These are phyloP conservation scores for Monilinia fructigena DNA, from an alignment of 2,329 filamentous ascomycete species.

Conservation along the genomic window DNA sequence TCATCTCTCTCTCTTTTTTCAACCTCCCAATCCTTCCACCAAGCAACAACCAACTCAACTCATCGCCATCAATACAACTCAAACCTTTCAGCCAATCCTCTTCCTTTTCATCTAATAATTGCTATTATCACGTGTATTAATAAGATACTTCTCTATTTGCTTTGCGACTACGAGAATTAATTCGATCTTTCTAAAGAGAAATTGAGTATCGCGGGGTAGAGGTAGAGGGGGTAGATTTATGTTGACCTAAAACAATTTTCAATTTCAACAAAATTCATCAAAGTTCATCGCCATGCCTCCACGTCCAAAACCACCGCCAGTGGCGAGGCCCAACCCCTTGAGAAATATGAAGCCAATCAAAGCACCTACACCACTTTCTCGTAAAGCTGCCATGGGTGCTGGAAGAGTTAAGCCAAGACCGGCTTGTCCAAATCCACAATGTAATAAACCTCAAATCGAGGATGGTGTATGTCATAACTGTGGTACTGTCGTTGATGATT, in stretches of 20 bases:
- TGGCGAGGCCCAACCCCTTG: conserved; percentile 29
- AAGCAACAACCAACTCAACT: conserved; percentile 13
- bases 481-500: conserved; percentile 79
- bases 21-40: neutral
- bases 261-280: conserved; percentile 6
- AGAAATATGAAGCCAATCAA: conserved; percentile 30
- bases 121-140: conserved; percentile 17
- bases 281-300: conserved; percentile 1
- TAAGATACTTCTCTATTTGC: neutral
- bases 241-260: neutral
- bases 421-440: conserved; percentile 58
- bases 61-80: neutral
- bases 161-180: conserved; percentile 1
- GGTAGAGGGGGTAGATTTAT: conserved; percentile 11
- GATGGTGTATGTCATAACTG: conserved; percentile 77
- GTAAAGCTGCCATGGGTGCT: conserved; percentile 28
- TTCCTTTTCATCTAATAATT: conserved; percentile 7
- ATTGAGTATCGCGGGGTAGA: conserved; percentile 25
- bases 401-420: conserved; percentile 25
- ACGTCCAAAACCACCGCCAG: neutral
- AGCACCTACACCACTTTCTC: conserved; percentile 29
- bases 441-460: conserved; percentile 59
- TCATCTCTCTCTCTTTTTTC: neutral
- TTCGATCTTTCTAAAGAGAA: neutral
- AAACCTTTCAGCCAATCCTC: conserved; percentile 14